Conservation (phyloP, 2,329 filamentous ascomycete species). For the Elsinoe fawcettii region DNA sequence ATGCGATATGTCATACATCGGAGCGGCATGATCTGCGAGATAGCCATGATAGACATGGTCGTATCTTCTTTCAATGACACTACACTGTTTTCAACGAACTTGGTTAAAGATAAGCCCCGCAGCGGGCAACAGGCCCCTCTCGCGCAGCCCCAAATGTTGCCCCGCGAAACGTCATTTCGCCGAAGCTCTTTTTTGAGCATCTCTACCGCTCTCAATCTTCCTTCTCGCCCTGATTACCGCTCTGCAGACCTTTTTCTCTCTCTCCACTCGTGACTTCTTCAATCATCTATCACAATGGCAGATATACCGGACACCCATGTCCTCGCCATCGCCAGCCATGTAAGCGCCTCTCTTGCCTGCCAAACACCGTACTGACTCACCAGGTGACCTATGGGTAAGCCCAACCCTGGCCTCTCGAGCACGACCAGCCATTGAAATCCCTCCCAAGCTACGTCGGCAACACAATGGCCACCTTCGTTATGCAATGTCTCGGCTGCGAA, state of each 20-base stretch:
- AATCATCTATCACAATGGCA: slow-evolving; percentile 12
- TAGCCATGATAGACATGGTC: slow-evolving; percentile 1
- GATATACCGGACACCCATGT: slow-evolving; percentile 58
- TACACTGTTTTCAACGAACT: slow-evolving; percentile 6
- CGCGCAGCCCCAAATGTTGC: not conserved
- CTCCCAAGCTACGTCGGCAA: slow-evolving; percentile 82
- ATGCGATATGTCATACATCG: slow-evolving; percentile 9
- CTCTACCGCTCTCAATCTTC: not conserved
- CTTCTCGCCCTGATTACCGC: not conserved
- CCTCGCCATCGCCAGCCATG: slow-evolving; percentile 89
- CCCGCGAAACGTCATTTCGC: slow-evolving; percentile 4
- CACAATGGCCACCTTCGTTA: slow-evolving; percentile 89
- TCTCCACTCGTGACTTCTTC: too few species aligned
- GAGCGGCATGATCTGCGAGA: not conserved
- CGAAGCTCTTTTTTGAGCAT: not conserved
- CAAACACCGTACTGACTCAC: slow-evolving; percentile 23
- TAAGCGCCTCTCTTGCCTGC: slow-evolving; percentile 46
- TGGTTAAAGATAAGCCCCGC: slow-evolving; percentile 9
- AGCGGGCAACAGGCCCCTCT: not conserved
- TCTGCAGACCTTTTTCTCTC: not conserved
- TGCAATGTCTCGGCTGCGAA: slow-evolving; percentile 90
- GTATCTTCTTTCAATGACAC: slow-evolving; percentile 6
- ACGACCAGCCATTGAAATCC: slow-evolving; percentile 16
- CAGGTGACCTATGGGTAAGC: slow-evolving; percentile 68
- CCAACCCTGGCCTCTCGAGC: slow-evolving; percentile 21